These are phyloP conservation scores for Mycena sanguinolenta DNA, from an alignment of 768 basidiomycete genomes.

Conservation along the genomic window DNA sequence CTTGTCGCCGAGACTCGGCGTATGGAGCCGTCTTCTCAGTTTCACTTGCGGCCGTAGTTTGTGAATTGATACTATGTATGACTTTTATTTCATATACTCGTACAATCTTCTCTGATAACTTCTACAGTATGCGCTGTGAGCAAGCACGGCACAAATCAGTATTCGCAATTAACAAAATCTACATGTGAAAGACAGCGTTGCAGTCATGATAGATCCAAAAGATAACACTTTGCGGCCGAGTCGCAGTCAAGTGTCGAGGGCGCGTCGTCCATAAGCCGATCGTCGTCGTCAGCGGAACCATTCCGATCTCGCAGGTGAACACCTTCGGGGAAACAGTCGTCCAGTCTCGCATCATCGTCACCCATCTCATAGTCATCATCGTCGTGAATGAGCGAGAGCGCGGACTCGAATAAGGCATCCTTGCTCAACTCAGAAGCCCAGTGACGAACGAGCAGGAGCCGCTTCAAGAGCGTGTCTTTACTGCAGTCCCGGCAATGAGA, in stretches of 20 bases:
- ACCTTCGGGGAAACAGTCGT: conserved; percentile 10
- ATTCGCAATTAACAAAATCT: not conserved
- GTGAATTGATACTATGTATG: too few species aligned
- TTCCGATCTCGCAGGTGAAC: conserved; percentile 55
- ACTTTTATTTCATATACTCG: too few species aligned
- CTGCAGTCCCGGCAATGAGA: conserved; percentile 28
- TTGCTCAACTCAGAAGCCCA: conserved; percentile 48
- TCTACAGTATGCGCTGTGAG: not conserved
- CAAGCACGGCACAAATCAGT: not conserved
- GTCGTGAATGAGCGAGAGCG: conserved; percentile 48
- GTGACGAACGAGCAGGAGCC: conserved; percentile 48
- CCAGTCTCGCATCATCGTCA: conserved; percentile 50
- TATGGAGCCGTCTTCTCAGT: too few species aligned
- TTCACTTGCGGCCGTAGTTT: too few species aligned
- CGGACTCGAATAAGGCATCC: conserved; percentile 62
- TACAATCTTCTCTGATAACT: not conserved
- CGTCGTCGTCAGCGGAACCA: conserved; percentile 50
- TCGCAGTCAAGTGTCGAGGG: conserved; percentile 16
- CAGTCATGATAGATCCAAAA: not conserved
- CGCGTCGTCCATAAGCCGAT: conserved; percentile 42
- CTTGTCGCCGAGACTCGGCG: too few species aligned
- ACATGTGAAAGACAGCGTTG: not conserved
- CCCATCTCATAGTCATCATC: conserved; percentile 45
- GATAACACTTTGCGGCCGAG: not conserved
- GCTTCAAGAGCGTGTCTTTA: conserved; percentile 32